These are phyloP conservation scores for Cochliopodium minus DNA, from an alignment of 208 protist species.

Conservation along the genomic window DNA sequence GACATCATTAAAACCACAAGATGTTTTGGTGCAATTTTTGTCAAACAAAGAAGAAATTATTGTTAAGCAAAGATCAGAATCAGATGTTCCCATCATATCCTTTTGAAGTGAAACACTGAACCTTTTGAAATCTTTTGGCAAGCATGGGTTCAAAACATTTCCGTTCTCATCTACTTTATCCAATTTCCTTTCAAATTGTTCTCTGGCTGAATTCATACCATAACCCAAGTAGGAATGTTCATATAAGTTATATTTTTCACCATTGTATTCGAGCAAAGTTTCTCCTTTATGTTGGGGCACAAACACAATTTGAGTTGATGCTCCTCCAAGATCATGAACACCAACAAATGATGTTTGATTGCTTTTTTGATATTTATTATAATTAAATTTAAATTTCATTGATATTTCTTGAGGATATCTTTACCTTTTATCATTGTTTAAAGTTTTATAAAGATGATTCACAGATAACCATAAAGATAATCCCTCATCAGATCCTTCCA, in stretches of 20 bases:
- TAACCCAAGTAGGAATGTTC: conserved; percentile 57
- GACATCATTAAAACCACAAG: too few species aligned
- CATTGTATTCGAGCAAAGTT: conserved; percentile 16
- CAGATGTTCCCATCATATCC: too few species aligned
- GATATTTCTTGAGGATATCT: not conserved
- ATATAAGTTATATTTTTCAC: conserved; percentile 30
- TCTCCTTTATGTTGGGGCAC: too few species aligned
- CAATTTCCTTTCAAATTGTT: too few species aligned
- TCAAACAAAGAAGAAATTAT: too few species aligned
- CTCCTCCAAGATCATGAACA: conserved; percentile 53
- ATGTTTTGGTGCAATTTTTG: too few species aligned
- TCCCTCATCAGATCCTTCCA: conserved; percentile 53
- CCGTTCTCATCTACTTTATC: too few species aligned
- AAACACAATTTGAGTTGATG: conserved; percentile 54
- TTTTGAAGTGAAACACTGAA: too few species aligned
- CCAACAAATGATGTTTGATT: too few species aligned
- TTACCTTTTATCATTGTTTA: not conserved
- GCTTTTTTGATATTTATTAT: not conserved
- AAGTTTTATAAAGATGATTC: conserved; percentile 44
- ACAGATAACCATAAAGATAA: conserved; percentile 54
- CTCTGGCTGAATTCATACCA: conserved; percentile 41
- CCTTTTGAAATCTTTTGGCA: too few species aligned
- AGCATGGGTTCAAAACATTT: too few species aligned
- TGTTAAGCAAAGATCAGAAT: too few species aligned
- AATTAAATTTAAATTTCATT: not conserved